Base-by-base conservation (phyloP, 495 filamentous ascomycete genomes). In the Sordaria brevicollis region DNA sequence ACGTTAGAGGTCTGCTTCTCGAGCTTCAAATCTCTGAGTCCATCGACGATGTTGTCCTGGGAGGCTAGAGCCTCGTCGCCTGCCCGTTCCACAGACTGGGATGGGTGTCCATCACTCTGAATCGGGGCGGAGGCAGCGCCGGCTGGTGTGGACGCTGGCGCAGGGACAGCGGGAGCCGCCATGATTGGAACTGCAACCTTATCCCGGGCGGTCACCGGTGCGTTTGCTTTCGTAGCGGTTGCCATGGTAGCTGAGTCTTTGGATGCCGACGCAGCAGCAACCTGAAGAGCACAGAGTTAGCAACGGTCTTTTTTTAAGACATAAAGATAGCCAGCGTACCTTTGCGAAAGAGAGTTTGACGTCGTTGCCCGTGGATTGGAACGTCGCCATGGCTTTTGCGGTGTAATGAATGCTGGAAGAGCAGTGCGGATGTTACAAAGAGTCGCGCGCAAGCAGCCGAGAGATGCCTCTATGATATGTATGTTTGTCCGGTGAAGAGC, bases 331-430 rank as follows among this genome's bases (percentile, higher is more conserved):
- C 21, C n/a, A 19, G 79, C 81, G 65, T 80, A 88, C 88, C 83
- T 88, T 89, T 75, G 85, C 85, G 76, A 87, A 87, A 29, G 85
- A 85, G 72, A 83, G 74, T 75, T 83, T 80, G 65, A 76, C 75
- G 65, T 81, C 84, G 74, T 80, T 82, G 71, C 80, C 79, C 80
- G 83, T 83, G 70, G 72, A 76, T 71, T 73, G 73, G 57, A 75
- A 34, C 13, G 77, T 71, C 70, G 77, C 74, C 74, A 78, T 79
- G 69, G 68, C 49, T 71, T 65, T 65, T 68, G 43, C 67, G 66
- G 43, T 21, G 41, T 15, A 67, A 38, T 39, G 33, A 41, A 65
- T 68, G 39, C 41, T 29, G 21, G 2, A 68, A 41, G 36, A 34
- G 37, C 31, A 35, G 29, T 33, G 15, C 38, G 65, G 65, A 31